Base-by-base conservation (phyloP, 768 basidiomycete genomes). In the Tylopilus plumbeoviolaceoides region DNA sequence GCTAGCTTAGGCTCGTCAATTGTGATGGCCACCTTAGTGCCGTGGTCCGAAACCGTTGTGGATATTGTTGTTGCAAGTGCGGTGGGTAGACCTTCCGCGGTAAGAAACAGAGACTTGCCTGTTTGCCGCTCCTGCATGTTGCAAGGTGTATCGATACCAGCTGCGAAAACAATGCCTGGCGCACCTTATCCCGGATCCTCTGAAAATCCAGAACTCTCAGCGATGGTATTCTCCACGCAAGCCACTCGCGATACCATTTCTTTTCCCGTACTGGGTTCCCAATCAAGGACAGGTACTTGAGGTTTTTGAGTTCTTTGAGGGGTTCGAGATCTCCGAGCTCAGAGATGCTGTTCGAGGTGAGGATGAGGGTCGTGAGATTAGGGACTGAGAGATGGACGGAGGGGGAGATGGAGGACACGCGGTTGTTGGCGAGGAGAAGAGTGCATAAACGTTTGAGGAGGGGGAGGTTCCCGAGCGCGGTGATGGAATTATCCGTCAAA, bases 211-310 rank as follows among this genome's bases (percentile, higher is more conserved):
- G 78, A 74, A 92, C 89, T 80, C 93, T 85, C 67, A 95, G 80
- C 67, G 81, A 79, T 70, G 87, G 84, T 77, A 92, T 78, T 75
- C 85, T 83, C 83, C 84, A 92, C 62, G 89, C 84, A 77, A 94
- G 82, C 92, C 92, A 95, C 76, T 92, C 90, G 76, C 91, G 89
- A 77, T 95, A 95, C 84, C 88, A 91, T 82, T 92, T 91, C 79
- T 89, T 89, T 75, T 93, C 88, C 67, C 79, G 75, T 30, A 94
- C 89, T 50, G 93, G 91, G 61, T 90, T 90, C 21, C 90, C 91
- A 58, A 90, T 61, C 59, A 95, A 72, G 35, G 83, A 83, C 47
- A 95, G 69, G 65, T 85, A 91, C 67, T 84, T 82, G 59, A 95
- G 82, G 35, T 78, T 75, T 66, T 76, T 83, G 50, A 91, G 70